Conservation (phyloP, 805 yeast genomes). For the Metschnikowia reukaufii region DNA sequence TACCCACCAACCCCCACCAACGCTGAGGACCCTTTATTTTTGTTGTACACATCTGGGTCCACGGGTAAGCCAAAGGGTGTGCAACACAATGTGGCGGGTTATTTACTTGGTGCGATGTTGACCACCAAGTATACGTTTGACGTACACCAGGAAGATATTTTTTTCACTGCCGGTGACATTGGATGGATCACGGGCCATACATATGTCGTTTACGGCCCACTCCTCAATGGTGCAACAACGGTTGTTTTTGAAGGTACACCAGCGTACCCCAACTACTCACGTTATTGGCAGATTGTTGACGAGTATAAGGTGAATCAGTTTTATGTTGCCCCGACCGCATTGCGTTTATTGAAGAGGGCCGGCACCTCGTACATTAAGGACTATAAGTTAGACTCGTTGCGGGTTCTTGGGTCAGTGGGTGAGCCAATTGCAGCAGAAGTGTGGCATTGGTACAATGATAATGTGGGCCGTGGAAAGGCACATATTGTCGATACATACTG, state of each 20-base stretch:
- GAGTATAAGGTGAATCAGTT: constrained; percentile 90
- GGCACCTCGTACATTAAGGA: constrained; percentile 82
- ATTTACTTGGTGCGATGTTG: constrained; percentile 85
- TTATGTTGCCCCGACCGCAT: constrained; percentile 98
- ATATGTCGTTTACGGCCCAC: constrained; percentile 92
- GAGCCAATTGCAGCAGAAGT: constrained; percentile 98
- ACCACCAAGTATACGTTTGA: constrained; percentile 94
- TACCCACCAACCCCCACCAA: constrained; percentile 83
- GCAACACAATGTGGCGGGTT: constrained; percentile 93
- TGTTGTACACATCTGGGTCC: constrained; percentile 96
- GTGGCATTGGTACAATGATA: constrained; percentile 97
- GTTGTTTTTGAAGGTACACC: constrained; percentile 97
- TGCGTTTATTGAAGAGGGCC: constrained; percentile 84
- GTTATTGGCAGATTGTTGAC: constrained; percentile 97
- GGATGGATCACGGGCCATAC: constrained; percentile 99
- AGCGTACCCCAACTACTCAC: constrained; percentile 90
- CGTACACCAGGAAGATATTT: constrained; percentile 79
- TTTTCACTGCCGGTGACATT: constrained; percentile 97
- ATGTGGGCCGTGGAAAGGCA: constrained; percentile 85
- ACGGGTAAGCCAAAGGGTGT: constrained; percentile 99
- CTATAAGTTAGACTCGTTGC: constrained; percentile 79
- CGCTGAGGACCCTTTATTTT: constrained; percentile 92
- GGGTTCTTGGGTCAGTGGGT: constrained; percentile 96
- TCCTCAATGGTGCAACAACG: constrained; percentile 81
- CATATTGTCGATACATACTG: constrained; percentile 96